A percentile compares a stretch with the other conserved stretches of the same genome.
phyloP scores from a whole-genome alignment of 2,329 filamentous ascomycete species.

The Xylaria sp. region DNA sequence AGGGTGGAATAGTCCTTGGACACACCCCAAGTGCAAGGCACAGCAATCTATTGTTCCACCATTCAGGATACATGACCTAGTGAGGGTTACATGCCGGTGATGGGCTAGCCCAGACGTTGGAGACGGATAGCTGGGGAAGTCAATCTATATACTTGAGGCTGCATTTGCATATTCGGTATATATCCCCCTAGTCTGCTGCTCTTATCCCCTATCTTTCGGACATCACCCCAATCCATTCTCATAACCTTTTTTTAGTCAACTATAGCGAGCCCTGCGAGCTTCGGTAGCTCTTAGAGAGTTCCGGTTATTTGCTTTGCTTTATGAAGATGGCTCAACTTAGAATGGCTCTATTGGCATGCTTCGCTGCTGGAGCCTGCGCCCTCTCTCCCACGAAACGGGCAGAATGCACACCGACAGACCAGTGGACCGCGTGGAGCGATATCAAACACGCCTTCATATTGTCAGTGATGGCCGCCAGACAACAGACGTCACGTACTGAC shows the following conservation, averaged over 20 bases:
- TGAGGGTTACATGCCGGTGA: background rate
- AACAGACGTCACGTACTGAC: background rate
- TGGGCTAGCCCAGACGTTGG: background rate
- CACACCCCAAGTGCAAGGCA: too few species aligned
- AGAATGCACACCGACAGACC: slow-evolving; percentile 10
- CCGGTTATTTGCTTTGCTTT: background rate
- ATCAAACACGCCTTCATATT: slow-evolving; percentile 48
- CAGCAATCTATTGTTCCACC: background rate
- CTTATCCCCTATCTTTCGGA: background rate
- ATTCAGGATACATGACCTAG: background rate
- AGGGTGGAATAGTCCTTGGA: too few species aligned
- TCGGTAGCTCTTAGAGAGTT: background rate
- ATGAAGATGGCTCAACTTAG: slow-evolving; percentile 8
- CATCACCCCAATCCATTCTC: background rate
- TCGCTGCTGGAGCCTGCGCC: slow-evolving; percentile 10
- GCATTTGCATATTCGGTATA: too few species aligned
- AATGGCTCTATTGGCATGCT: slow-evolving; percentile 4
- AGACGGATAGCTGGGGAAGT: background rate
- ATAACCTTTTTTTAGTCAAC: background rate
- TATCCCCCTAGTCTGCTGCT: background rate
- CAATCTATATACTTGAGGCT: background rate
- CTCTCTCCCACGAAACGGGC: slow-evolving; percentile 1
- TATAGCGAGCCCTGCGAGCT: background rate
- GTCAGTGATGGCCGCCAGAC: slow-evolving; percentile 32
- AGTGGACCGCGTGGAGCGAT: slow-evolving; percentile 41